Conservation (phyloP, 2,329 filamentous ascomycete species). For the Cordyceps cateniannulata region DNA sequence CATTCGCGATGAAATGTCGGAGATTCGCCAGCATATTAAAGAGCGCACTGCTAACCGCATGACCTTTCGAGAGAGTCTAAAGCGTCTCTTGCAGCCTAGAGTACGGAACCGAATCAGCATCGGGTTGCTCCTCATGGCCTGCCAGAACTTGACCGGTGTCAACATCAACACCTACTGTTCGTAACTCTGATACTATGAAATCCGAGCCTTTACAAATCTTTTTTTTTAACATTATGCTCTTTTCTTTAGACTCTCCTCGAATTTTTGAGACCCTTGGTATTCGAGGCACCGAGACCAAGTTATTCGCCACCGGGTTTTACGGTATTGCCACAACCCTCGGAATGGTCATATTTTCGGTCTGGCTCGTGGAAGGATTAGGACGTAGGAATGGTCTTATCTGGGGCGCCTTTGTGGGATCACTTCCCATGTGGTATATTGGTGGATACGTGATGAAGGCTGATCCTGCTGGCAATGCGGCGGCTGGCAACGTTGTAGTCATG, state of each 20-base stretch:
- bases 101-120: slow-evolving; percentile 33
- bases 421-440: slow-evolving; percentile 35
- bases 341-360: slow-evolving; percentile 34
- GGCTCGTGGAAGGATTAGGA: slow-evolving; percentile 41
- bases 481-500: slow-evolving; percentile 28
- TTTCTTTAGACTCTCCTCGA: background rate
- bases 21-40: slow-evolving; percentile 52
- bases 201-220: background rate
- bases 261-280: background rate
- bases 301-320: slow-evolving; percentile 28
- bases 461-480: slow-evolving; percentile 30
- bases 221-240: background rate
- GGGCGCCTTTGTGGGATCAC: slow-evolving; percentile 31
- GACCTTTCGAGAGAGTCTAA: slow-evolving; percentile 23
- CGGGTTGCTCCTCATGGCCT: slow-evolving; percentile 42
- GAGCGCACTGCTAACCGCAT: slow-evolving; percentile 30
- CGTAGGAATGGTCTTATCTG: slow-evolving; percentile 41
- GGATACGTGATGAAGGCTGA: slow-evolving; percentile 24
- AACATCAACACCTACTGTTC: background rate
- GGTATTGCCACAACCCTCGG: slow-evolving; percentile 32
- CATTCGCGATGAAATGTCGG: slow-evolving; percentile 33
- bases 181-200: background rate
- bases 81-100: slow-evolving; percentile 14
- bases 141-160: slow-evolving; percentile 28
- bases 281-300: background rate